These are phyloP conservation scores for Passiflora organensis DNA, from an alignment of 345 rosid species.

Conservation along the genomic window DNA sequence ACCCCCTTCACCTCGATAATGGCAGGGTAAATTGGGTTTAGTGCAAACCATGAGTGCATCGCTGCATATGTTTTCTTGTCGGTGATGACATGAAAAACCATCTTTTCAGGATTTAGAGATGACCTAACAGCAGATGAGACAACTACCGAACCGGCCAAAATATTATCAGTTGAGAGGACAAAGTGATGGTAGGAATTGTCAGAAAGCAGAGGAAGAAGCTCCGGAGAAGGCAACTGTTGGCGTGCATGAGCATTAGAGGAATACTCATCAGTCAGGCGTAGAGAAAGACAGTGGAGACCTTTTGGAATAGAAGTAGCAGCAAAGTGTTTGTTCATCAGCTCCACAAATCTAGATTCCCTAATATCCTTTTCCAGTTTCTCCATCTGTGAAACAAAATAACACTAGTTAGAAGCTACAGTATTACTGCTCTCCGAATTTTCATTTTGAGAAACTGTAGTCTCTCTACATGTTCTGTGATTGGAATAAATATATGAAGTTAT, in stretches of 20 bases:
- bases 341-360: conserved; percentile 86
- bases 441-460: neutral
- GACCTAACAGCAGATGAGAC: conserved; percentile 83
- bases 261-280: conserved; percentile 94
- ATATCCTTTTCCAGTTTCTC: conserved; percentile 84
- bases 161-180: conserved; percentile 82
- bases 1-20: conserved; percentile 91
- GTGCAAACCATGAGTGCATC: conserved; percentile 99
- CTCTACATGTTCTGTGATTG: neutral
- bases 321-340: conserved; percentile 97
- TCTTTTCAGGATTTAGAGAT: conserved; percentile 78
- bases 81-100: conserved; percentile 93
- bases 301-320: conserved; percentile 98
- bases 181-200: conserved; percentile 89
- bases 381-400: conserved; percentile 47
- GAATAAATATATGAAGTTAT: too few relatives aligned
- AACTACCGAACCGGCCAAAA: conserved; percentile 98
- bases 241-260: conserved; percentile 99
- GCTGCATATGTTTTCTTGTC: conserved; percentile 99
- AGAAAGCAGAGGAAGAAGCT: conserved; percentile 88
- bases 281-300: conserved; percentile 94
- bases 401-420: conserved; percentile 2
- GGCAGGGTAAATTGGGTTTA: conserved; percentile 81
- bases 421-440: neutral
- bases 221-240: conserved; percentile 96